A percentile compares a stretch with the other conserved stretches of the same genome.
phyloP scores from a whole-genome alignment of 2,329 filamentous ascomycete species.

The Fusarium vanettenii region DNA sequence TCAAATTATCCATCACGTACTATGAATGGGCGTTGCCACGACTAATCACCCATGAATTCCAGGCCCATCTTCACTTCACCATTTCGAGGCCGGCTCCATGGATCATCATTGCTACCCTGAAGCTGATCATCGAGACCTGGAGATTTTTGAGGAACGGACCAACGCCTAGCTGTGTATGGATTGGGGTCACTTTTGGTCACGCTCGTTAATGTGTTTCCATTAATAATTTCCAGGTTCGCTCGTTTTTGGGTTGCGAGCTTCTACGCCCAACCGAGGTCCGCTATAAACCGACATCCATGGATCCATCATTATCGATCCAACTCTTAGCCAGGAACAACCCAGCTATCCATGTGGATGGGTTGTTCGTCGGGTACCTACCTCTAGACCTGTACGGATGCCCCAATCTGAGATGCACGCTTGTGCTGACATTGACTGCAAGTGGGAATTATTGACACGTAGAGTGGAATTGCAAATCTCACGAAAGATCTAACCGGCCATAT shows the following conservation, averaged over 20 bases:
- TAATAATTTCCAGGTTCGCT: neutral
- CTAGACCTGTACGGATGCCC: neutral
- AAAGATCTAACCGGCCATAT: neutral
- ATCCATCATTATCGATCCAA: neutral
- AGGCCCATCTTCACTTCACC: neutral
- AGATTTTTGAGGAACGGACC: neutral
- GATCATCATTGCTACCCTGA: neutral
- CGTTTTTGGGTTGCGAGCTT: neutral
- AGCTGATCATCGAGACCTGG: neutral
- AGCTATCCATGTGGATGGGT: neutral
- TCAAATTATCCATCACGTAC: neutral
- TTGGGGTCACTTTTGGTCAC: neutral
- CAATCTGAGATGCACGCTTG: neutral
- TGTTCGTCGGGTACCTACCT: neutral
- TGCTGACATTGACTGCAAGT: neutral
- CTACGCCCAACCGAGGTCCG: neutral
- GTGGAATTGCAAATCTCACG: constrained; percentile 2
- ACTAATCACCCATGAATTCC: neutral
- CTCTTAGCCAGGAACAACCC: neutral
- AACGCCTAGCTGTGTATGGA: neutral
- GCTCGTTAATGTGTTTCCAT: neutral
- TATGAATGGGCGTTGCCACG: neutral
- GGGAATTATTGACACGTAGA: neutral
- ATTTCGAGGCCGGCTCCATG: neutral
- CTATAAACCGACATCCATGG: neutral